Base-by-base conservation (phyloP, 306 rosid genomes). In the Gynostemma pentaphyllum region DNA sequence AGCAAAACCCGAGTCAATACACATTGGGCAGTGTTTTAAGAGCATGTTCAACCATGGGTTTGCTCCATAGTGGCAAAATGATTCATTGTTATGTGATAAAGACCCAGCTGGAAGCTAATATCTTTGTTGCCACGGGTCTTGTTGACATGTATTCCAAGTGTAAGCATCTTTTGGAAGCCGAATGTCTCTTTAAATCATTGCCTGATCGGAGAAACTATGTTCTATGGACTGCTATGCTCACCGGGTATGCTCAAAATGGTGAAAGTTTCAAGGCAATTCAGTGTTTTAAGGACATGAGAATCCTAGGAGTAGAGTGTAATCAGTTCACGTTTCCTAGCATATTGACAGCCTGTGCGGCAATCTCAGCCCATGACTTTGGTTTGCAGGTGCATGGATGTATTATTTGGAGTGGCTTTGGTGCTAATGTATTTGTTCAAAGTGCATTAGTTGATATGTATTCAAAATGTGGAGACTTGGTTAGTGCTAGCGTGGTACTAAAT, bases 141-240 rank as follows among this genome's bases (percentile, higher is more conserved):
- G 88, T 92, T 56, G 96, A 92, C 75, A 84, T 86, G 94, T 86
- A 92, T 74, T 81, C 92, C 18, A 92, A 88, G 82, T 86, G 96
- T 75, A 82, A 72, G 76, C 56, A 72, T 64, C 23, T 88, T 67
- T 69, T 63, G 4, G 81, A 92, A 64, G 98, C 90, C 4, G 96
- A 82, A 70, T 46, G 59, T 68, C 82, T 88, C 26, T 88, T 88
- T 49, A 61, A 67, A 55, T 67, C 75, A 50, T 68, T 84, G 71
- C 36, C 74, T 11, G 82, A 68, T 61, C 75, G 68, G 70, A 85
- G 70, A 53, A 88, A 80, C 70, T 80, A 80, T 73, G 96, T 88
- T 34, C 66, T 81, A 52, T 88, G 95, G 95, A 84, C 90, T 37
- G 79, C 90, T 41, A 92, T 88, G 98, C 79, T 88, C 65, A 79